Conservation (phyloP, 106 monocot species). For the Alisma plantagoaquatica region DNA sequence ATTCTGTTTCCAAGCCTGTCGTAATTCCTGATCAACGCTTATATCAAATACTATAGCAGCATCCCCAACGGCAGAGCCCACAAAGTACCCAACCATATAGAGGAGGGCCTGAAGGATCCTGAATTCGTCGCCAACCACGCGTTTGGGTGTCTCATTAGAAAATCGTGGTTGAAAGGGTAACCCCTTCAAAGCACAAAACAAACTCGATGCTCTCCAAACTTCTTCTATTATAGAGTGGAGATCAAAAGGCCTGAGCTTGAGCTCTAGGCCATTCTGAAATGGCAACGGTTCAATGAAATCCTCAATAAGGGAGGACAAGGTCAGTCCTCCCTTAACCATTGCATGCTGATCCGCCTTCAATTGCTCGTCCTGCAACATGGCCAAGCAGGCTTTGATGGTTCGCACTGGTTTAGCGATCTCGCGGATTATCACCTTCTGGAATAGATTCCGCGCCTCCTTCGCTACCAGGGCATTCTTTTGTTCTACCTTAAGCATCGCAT, state of each 20-base stretch:
- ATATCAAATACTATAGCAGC: neutral
- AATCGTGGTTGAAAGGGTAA: neutral
- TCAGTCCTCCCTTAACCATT: constrained; percentile 5
- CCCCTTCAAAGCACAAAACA: constrained; percentile 1
- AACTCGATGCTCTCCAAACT: neutral
- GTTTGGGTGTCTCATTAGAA: neutral
- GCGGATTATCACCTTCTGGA: constrained; percentile 4
- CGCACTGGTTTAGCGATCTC: constrained; percentile 5
- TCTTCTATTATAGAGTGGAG: constrained; percentile 1
- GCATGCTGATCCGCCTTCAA: constrained; percentile 11
- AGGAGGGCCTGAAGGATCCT: constrained; percentile 6
- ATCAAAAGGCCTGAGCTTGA: constrained; percentile 4
- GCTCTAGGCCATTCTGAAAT: neutral
- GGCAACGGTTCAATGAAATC: neutral
- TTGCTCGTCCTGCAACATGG: constrained; percentile 2
- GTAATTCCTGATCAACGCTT: constrained; percentile 4
- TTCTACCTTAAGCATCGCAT: constrained; percentile 7
- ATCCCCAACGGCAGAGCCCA: constrained; percentile 1
- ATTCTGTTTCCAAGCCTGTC: constrained; percentile 4
- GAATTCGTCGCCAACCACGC: constrained; percentile 8
- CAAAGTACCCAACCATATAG: constrained; percentile 6
- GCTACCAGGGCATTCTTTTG: neutral
- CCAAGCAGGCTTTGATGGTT: neutral
- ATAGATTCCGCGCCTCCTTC: constrained; percentile 4
- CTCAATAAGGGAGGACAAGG: constrained; percentile 4